A percentile compares a stretch with the other conserved stretches of the same genome.
phyloP scores from a whole-genome alignment of 176 grass and related monocot species.

The Carex myosuroides region DNA sequence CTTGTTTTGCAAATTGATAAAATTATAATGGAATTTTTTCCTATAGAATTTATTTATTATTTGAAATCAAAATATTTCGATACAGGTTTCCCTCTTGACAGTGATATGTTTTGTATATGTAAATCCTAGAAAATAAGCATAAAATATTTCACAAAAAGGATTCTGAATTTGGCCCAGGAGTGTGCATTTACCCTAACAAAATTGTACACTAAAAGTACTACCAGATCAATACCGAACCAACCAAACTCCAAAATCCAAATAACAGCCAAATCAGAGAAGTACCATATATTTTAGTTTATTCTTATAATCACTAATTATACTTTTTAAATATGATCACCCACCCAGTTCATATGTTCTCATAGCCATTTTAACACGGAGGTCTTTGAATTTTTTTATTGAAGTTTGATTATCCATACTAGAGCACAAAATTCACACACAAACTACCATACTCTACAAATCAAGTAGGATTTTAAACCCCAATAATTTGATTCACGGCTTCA shows the following conservation, averaged over 20 bases:
- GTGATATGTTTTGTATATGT: background rate
- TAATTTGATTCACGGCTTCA: background rate
- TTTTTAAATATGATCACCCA: background rate
- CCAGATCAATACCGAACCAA: background rate
- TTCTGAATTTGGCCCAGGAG: background rate
- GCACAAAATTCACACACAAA: background rate
- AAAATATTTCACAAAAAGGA: background rate
- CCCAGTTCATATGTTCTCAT: background rate
- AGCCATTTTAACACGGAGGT: background rate
- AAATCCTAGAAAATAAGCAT: background rate
- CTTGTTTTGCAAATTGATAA: background rate
- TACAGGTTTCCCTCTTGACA: background rate
- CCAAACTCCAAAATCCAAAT: background rate
- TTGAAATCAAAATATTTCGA: background rate
- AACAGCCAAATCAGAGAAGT: background rate
- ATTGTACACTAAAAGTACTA: background rate
- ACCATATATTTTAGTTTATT: background rate
- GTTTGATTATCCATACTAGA: background rate
- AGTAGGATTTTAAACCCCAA: background rate
- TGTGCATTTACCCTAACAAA: background rate
- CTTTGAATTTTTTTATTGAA: background rate
- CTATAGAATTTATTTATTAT: background rate
- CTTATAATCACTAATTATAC: background rate
- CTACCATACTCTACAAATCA: background rate
- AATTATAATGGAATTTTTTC: background rate